These are phyloP conservation scores for Cyanidium caldarium DNA, from an alignment of 23 red algal genomes.

Conservation along the genomic window DNA sequence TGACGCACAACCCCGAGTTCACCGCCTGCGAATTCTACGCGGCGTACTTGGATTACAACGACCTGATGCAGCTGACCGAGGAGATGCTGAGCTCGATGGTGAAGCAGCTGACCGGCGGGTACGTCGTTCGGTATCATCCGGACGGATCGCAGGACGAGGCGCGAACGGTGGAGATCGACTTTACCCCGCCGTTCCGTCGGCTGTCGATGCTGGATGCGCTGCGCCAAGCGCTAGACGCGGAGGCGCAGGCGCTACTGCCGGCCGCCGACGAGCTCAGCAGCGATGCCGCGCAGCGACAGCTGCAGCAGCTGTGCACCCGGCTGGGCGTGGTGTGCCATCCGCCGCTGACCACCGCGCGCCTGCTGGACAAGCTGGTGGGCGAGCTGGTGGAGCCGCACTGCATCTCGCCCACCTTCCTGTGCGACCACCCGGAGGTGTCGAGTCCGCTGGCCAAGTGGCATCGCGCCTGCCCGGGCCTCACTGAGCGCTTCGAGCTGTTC, in stretches of 20 bases:
- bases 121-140: slow-evolving; percentile 57
- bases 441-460: slow-evolving; percentile 86
- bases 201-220: slow-evolving; percentile 67
- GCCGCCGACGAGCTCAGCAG: slow-evolving; percentile 20
- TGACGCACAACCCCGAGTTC: slow-evolving; percentile 97
- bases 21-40: slow-evolving; percentile 98
- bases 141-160: slow-evolving; percentile 22
- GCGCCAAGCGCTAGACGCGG: slow-evolving; percentile 24
- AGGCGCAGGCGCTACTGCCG: slow-evolving; percentile 7
- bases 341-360: slow-evolving; percentile 58
- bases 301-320: slow-evolving; percentile 16
- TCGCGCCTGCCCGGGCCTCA: slow-evolving; percentile 45
- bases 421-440: slow-evolving; percentile 91
- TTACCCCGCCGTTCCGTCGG: slow-evolving; percentile 69
- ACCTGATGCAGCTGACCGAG: slow-evolving; percentile 90
- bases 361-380: slow-evolving; percentile 78
- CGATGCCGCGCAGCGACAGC: neutral
- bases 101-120: slow-evolving; percentile 24
- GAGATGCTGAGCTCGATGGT: slow-evolving; percentile 52
- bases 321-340: slow-evolving; percentile 38
- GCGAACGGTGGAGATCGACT: slow-evolving; percentile 55
- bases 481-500: slow-evolving; percentile 94
- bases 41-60: slow-evolving; percentile 86
- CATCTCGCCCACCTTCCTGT: slow-evolving; percentile 81
- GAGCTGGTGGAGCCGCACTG: slow-evolving; percentile 76